Evolutionary conservation across 2,329 filamentous ascomycete species (phyloP).

Genomic region (Claviceps maximensis): DNA sequence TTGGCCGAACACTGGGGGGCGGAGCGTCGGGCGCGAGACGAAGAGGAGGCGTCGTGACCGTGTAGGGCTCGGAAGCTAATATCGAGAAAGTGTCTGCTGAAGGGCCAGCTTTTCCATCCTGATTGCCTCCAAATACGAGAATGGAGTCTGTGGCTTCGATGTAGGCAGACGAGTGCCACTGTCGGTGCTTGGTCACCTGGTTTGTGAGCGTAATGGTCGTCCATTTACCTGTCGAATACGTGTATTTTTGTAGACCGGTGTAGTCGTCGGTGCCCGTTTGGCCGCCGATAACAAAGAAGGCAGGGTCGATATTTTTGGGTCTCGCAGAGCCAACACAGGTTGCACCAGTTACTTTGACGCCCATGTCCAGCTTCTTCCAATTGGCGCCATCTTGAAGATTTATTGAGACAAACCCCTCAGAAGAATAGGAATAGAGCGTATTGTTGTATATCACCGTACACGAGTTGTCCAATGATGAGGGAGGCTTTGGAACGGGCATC

Average conservation of each 20-base stretch:
- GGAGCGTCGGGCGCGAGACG: slow-evolving; percentile 41
- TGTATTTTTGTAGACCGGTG: slow-evolving; percentile 59
- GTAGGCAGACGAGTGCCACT: slow-evolving; percentile 65
- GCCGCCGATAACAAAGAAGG: slow-evolving; percentile 74
- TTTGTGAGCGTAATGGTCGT: slow-evolving; percentile 29
- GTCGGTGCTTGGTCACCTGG: slow-evolving; percentile 51
- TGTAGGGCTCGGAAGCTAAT: slow-evolving; percentile 49
- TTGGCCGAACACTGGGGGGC: slow-evolving; percentile 38
- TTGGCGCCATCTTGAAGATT: slow-evolving; percentile 51
- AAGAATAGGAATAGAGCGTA: slow-evolving; percentile 73
- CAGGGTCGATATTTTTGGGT: slow-evolving; percentile 43
- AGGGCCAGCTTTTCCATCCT: slow-evolving; percentile 40
- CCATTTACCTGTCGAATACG: slow-evolving; percentile 41
- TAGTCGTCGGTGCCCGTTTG: slow-evolving; percentile 41
- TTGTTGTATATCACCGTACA: slow-evolving; percentile 74
- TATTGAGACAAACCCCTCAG: slow-evolving; percentile 62
- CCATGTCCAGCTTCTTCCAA: slow-evolving; percentile 56
- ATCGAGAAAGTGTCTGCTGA: slow-evolving; percentile 70
- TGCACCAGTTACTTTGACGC: slow-evolving; percentile 58
- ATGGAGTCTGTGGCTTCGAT: slow-evolving; percentile 58
- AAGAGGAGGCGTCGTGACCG: slow-evolving; percentile 44
- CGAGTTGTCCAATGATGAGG: slow-evolving; percentile 56
- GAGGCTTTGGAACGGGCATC: slow-evolving; percentile 64
- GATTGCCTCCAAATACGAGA: slow-evolving; percentile 66
- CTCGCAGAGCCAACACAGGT: slow-evolving; percentile 62